A percentile compares a stretch with the other conserved stretches of the same genome.
These are phyloP conservation scores for Byssothecium circinans DNA, from an alignment of 2,329 filamentous ascomycete genomes.

Conservation along the genomic window DNA sequence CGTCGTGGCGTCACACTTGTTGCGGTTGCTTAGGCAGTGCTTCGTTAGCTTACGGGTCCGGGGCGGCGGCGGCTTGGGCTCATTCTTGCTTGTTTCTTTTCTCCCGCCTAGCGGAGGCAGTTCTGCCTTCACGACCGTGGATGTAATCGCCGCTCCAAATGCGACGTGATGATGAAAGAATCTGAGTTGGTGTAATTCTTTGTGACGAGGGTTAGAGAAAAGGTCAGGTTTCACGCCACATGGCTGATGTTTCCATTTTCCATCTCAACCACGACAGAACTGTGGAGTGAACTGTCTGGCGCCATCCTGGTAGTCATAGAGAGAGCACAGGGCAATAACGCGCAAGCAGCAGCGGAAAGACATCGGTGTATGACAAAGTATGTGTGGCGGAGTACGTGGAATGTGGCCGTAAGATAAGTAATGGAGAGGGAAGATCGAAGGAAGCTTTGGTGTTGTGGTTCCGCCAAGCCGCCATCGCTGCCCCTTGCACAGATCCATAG, in stretches of 20 bases:
- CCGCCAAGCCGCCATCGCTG: constrained; percentile 9
- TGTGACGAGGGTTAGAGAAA: neutral
- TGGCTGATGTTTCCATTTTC: neutral
- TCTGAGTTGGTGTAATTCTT: too few species aligned
- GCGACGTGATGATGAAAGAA: neutral
- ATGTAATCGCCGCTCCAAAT: neutral
- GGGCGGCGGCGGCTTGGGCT: constrained; percentile 13
- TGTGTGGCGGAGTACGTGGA: neutral
- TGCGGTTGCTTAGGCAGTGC: constrained; percentile 5
- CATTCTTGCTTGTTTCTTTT: constrained; percentile 2
- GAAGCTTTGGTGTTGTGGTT: constrained; percentile 17
- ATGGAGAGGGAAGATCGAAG: constrained; percentile 1
- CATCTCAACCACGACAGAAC: neutral
- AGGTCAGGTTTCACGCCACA: neutral
- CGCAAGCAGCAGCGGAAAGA: neutral
- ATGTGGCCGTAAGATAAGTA: constrained; percentile 1
- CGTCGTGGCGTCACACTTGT: neutral
- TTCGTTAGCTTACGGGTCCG: constrained; percentile 26
- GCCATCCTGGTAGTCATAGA: too few species aligned
- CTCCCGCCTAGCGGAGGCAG: neutral
- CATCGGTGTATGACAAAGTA: neutral
- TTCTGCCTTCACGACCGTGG: neutral
- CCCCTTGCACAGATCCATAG: constrained; percentile 6
- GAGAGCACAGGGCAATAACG: neutral
- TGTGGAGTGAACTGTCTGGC: neutral